Evolutionary conservation across 345 rosid species (phyloP).

Genomic region (Ricinus communis): DNA sequence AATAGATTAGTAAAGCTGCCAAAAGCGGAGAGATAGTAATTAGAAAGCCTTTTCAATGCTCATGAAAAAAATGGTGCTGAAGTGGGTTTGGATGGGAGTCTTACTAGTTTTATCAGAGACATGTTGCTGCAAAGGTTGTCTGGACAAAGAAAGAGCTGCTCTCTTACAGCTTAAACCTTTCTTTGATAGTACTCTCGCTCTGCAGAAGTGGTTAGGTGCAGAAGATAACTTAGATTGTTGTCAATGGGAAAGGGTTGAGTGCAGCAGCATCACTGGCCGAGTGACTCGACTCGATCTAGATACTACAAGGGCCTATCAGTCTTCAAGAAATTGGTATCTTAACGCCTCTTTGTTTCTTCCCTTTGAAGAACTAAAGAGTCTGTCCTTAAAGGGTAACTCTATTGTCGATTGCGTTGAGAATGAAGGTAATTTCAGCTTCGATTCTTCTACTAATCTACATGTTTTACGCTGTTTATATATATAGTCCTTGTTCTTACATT

Average conservation of each 20-base stretch:
- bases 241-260: background rate
- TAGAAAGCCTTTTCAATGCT: too few species aligned
- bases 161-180: too few species aligned
- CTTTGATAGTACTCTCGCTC: background rate
- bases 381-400: background rate
- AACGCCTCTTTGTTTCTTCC: constrained; percentile 1
- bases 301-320: background rate
- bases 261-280: background rate
- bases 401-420: background rate
- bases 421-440: background rate
- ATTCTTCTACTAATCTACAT: background rate
- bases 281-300: background rate
- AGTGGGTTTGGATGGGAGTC: too few species aligned
- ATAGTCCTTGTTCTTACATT: too few species aligned
- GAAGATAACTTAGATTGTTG: constrained; percentile 2
- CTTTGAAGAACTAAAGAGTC: background rate
- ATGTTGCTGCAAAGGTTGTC: too few species aligned
- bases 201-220: background rate
- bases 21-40: too few species aligned
- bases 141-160: too few species aligned
- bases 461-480: background rate
- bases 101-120: too few species aligned
- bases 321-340: background rate
- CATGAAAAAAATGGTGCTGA: too few species aligned
- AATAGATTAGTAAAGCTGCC: too few species aligned